Evolutionary conservation across 2,329 filamentous ascomycete genomes (phyloP).

Genomic region (Cordyceps cateniannulata): DNA sequence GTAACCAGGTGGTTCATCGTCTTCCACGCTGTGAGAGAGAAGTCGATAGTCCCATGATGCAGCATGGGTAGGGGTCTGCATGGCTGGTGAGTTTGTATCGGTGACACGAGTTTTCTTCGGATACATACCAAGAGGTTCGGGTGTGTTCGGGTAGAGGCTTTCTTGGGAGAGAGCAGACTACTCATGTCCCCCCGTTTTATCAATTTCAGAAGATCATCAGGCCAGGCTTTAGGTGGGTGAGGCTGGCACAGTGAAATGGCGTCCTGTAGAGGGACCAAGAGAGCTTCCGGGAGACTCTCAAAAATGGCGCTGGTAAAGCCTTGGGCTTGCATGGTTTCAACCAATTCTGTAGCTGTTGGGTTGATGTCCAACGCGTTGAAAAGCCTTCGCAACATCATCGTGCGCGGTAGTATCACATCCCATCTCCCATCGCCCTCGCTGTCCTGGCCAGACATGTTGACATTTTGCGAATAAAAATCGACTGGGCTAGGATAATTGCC

Average conservation of each 20-base stretch:
- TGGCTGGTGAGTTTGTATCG: neutral
- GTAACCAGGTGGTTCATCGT: slow-evolving; percentile 52
- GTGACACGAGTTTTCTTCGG: neutral
- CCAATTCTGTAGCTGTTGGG: slow-evolving; percentile 52
- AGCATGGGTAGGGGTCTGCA: slow-evolving; percentile 54
- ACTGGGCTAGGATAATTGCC: slow-evolving; percentile 36
- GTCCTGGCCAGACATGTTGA: slow-evolving; percentile 29
- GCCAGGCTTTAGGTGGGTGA: slow-evolving; percentile 74
- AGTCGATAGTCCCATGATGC: slow-evolving; percentile 68
- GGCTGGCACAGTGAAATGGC: slow-evolving; percentile 77
- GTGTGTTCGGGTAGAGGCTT: slow-evolving; percentile 24
- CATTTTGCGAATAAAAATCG: slow-evolving; percentile 37
- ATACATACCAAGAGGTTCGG: slow-evolving; percentile 37
- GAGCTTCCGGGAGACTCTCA: slow-evolving; percentile 77
- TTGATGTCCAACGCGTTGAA: slow-evolving; percentile 51
- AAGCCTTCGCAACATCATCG: slow-evolving; percentile 61
- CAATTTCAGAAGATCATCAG: slow-evolving; percentile 61
- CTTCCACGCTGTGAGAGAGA: slow-evolving; percentile 64
- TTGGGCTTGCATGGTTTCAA: slow-evolving; percentile 62
- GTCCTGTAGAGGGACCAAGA: slow-evolving; percentile 76
- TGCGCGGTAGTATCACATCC: slow-evolving; percentile 55
- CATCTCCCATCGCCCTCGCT: slow-evolving; percentile 33
- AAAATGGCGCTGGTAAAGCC: slow-evolving; percentile 62
- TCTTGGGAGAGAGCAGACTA: slow-evolving; percentile 47
- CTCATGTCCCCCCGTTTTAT: slow-evolving; percentile 79